A percentile compares a stretch with the other conserved stretches of the same genome.
These are phyloP conservation scores for Mucor circinelloides DNA, from an alignment of 371 early-diverging fungal species.

Conservation along the genomic window DNA sequence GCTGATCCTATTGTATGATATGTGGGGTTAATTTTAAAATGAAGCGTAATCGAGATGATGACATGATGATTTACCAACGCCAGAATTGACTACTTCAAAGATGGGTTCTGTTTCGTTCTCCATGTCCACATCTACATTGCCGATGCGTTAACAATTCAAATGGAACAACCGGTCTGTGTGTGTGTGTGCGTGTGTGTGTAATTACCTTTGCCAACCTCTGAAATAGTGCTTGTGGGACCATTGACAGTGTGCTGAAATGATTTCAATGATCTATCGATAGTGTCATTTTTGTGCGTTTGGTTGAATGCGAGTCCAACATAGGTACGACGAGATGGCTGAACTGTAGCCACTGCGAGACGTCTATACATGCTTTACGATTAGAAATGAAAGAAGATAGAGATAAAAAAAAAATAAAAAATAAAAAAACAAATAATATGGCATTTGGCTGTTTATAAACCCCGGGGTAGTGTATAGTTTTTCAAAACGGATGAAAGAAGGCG, in stretches of 20 bases:
- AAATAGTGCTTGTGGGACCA: slow-evolving; percentile 20
- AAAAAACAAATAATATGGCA: neutral
- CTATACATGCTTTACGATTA: slow-evolving; percentile 17
- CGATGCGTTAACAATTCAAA: neutral
- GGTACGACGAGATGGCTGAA: slow-evolving; percentile 12
- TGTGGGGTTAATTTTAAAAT: neutral
- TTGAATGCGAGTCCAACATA: slow-evolving; percentile 35
- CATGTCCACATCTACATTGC: slow-evolving; percentile 37
- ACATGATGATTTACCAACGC: slow-evolving; percentile 40
- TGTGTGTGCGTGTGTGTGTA: too few species aligned
- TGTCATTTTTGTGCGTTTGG: slow-evolving; percentile 14
- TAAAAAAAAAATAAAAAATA: neutral
- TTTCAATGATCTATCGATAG: slow-evolving; percentile 30
- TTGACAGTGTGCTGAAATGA: slow-evolving; percentile 24
- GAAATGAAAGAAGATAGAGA: neutral
- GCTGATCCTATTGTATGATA: slow-evolving; percentile 36
- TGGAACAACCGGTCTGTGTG: too few species aligned
- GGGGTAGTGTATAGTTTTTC: neutral
- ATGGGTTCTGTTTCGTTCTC: slow-evolving; percentile 59
- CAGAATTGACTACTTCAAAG: slow-evolving; percentile 64
- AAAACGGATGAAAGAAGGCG: neutral
- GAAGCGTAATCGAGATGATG: neutral
- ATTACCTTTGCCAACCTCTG: slow-evolving; percentile 27
- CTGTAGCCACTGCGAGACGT: slow-evolving; percentile 13
- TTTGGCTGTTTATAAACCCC: slow-evolving; percentile 10